Percentiles rank a stretch among this genome's conserved stretches.
phyloP scores from a whole-genome alignment of 208 protist species.

The Wallacemonas collosoma region DNA sequence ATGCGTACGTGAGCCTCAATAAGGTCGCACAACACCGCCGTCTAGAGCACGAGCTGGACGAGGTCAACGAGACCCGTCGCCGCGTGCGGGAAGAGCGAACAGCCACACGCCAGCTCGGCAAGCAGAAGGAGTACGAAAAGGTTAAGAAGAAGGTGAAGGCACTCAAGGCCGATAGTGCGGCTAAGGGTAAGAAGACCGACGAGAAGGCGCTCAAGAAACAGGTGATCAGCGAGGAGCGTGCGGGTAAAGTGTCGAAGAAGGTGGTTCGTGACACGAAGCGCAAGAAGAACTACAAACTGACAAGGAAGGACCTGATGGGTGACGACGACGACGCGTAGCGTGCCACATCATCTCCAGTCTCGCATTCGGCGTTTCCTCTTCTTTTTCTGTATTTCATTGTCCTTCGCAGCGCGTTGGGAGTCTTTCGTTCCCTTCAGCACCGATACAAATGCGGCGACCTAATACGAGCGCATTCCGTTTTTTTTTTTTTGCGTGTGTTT shows the following conservation, averaged over 20 bases:
- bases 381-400: neutral
- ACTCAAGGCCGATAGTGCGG: constrained; percentile 19
- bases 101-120: constrained; percentile 35
- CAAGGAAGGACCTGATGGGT: constrained; percentile 72
- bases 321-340: constrained; percentile 31
- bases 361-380: neutral
- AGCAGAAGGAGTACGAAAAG: constrained; percentile 15
- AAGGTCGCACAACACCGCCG: constrained; percentile 55
- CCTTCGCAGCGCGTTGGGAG: too few relatives aligned
- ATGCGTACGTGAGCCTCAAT: constrained; percentile 44
- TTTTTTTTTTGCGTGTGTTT: too few relatives aligned
- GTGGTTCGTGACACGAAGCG: constrained; percentile 71
- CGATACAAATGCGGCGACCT: too few relatives aligned
- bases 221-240: constrained; percentile 27
- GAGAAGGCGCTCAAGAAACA: constrained; percentile 25
- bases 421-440: too few relatives aligned
- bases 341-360: neutral
- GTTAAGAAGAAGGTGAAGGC: constrained; percentile 46
- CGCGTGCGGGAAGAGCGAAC: constrained; percentile 55
- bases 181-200: constrained; percentile 21
- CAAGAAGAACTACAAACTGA: constrained; percentile 85
- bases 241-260: constrained; percentile 41
- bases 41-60: constrained; percentile 77
- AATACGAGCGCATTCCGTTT: too few relatives aligned
- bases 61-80: constrained; percentile 66